Evolutionary conservation across 1,139 yeast genomes (phyloP).

Genomic region (Suhomyces yuchorum): DNA sequence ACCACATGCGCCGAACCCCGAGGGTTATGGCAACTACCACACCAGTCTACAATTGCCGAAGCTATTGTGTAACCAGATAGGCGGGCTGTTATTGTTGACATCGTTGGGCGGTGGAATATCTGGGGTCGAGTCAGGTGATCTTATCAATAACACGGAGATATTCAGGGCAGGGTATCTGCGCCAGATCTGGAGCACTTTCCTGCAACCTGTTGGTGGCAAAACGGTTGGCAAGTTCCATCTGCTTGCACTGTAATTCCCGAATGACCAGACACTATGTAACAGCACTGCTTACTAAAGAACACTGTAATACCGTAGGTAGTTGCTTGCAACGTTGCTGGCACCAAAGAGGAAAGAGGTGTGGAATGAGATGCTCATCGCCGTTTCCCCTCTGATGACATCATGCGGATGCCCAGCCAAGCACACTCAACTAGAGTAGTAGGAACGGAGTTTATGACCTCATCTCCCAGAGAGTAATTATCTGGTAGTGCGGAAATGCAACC

Average conservation of each 20-base stretch:
- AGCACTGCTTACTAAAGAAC: no score
- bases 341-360: not conserved
- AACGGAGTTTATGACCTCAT: not conserved
- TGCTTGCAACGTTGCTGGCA: not conserved
- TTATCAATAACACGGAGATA: not conserved
- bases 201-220: no score
- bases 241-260: no score
- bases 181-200: not conserved
- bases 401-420: not conserved
- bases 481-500: not conserved
- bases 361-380: not conserved
- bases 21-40: not conserved
- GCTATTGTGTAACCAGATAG: not conserved
- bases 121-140: not conserved
- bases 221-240: no score
- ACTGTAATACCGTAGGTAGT: not conserved
- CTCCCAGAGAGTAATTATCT: not conserved
- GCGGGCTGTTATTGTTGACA: not conserved
- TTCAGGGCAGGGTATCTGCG: not conserved
- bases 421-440: not conserved
- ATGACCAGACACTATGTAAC: not conserved
- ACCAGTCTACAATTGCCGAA: not conserved
- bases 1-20: not conserved
- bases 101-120: not conserved
- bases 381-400: not conserved